Evolutionary conservation across 257 asterid species (phyloP).

Genomic region (Forsythia viridissima): DNA sequence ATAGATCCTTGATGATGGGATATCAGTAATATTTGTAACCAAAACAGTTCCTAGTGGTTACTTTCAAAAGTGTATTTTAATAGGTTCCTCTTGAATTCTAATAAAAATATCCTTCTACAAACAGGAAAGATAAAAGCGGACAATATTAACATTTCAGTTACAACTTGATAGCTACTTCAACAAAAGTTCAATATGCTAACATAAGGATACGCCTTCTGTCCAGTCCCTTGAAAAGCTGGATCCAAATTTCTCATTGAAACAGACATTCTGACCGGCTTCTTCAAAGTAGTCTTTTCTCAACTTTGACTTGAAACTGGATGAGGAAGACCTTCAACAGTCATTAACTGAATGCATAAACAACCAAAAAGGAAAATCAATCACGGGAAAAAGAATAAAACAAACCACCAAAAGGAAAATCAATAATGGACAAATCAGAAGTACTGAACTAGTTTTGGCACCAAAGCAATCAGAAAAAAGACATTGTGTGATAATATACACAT

Average conservation of each 20-base stretch:
- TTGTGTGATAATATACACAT: constrained; percentile 12
- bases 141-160: neutral
- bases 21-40: neutral
- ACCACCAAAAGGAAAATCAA: constrained; percentile 14
- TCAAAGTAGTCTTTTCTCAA: constrained; percentile 16
- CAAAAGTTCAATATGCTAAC: neutral
- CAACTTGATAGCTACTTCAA: constrained; percentile 12
- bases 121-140: constrained; percentile 10
- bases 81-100: neutral
- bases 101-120: neutral
- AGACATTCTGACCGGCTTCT: constrained; percentile 55
- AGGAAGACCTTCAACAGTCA: constrained; percentile 18
- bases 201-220: constrained; percentile 76
- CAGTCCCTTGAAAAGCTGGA: constrained; percentile 74
- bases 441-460: constrained; percentile 2
- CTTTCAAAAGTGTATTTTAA: neutral
- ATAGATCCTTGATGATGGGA: constrained; percentile 6
- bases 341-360: constrained; percentile 5
- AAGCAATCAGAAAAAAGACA: neutral
- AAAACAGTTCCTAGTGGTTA: neutral
- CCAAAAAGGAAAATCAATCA: constrained; percentile 10
- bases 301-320: constrained; percentile 38
- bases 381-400: constrained; percentile 1
- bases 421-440: neutral
- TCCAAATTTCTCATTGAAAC: constrained; percentile 77